phyloP scores from a whole-genome alignment of 371 early-diverging fungal genomes.

The Homolaphlyctis polyrhiza region DNA sequence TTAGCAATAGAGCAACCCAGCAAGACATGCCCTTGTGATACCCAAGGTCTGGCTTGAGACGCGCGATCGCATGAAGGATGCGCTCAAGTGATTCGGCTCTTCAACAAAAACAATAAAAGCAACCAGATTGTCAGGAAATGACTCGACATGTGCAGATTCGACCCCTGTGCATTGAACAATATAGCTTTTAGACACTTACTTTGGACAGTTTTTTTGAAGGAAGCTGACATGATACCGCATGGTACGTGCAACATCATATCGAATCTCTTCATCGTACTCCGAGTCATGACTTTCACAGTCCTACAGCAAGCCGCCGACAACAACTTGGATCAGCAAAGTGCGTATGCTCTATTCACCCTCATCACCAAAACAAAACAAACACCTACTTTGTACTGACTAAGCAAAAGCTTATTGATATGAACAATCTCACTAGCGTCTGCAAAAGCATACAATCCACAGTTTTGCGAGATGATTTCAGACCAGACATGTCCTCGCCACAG shows the following conservation, averaged over 20 bases:
- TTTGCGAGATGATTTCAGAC: slow-evolving; percentile 10
- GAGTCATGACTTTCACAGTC: not conserved
- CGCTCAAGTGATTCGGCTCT: not conserved
- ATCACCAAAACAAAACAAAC: too few relatives aligned
- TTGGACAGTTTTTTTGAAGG: not conserved
- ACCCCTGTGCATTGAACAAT: not conserved
- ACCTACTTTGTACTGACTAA: too few relatives aligned
- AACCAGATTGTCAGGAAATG: not conserved
- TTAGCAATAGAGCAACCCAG: not conserved
- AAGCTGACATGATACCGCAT: slow-evolving; percentile 1
- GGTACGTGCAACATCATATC: not conserved
- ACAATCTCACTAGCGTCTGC: too few relatives aligned
- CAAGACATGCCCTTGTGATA: not conserved
- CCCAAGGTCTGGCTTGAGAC: not conserved
- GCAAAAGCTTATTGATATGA: too few relatives aligned
- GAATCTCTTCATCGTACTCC: not conserved
- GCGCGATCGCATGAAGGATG: not conserved
- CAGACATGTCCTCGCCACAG: slow-evolving; percentile 19
- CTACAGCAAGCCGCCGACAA: too few relatives aligned
- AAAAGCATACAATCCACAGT: slow-evolving; percentile 10
- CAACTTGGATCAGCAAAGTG: too few relatives aligned
- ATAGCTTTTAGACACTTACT: not conserved
- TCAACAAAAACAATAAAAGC: not conserved
- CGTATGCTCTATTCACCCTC: too few relatives aligned
- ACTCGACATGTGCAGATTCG: too few relatives aligned